Conservation (phyloP, 192 early-diverging fungal species). For the Coemansia sp. region DNA sequence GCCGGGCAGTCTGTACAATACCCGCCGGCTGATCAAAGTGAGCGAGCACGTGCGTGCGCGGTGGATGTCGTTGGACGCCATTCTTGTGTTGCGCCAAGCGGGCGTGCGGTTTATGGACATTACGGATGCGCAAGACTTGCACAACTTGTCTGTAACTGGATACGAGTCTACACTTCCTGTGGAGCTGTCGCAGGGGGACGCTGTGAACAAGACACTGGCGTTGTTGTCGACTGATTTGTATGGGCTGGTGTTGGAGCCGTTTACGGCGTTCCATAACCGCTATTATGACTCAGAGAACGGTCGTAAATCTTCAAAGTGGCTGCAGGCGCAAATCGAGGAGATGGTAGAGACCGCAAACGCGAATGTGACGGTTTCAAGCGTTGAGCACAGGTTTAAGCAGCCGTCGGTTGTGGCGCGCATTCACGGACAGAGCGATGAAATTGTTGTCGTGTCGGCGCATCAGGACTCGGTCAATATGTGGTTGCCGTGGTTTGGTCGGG, state of each 20-base stretch:
- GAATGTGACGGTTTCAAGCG: conserved; percentile 69
- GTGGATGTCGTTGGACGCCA: conserved; percentile 62
- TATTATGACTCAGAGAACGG: conserved; percentile 82
- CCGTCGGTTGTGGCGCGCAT: conserved; percentile 82
- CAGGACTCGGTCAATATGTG: conserved; percentile 88
- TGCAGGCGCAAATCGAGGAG: conserved; percentile 57
- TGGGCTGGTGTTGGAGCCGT: conserved; percentile 64
- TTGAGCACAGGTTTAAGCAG: conserved; percentile 81
- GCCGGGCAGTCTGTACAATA: conserved; percentile 32
- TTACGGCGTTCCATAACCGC: conserved; percentile 83
- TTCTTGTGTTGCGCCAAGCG: conserved; percentile 62
- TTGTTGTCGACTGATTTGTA: conserved; percentile 66
- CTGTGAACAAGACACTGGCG: conserved; percentile 60
- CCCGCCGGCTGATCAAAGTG: conserved; percentile 56
- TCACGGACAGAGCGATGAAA: conserved; percentile 73
- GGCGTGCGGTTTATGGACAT: conserved; percentile 83
- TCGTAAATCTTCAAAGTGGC: conserved; percentile 66
- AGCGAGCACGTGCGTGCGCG: conserved; percentile 54
- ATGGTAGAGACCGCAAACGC: conserved; percentile 31
- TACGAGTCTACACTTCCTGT: conserved; percentile 51
- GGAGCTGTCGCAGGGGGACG: conserved; percentile 54
- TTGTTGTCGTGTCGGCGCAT: conserved; percentile 85
- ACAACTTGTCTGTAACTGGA: neutral
- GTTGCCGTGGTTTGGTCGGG: conserved; percentile 69
- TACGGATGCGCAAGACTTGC: conserved; percentile 67